Evolutionary conservation across 257 asterid genomes (phyloP).

Genomic region (Solanum acaule): DNA sequence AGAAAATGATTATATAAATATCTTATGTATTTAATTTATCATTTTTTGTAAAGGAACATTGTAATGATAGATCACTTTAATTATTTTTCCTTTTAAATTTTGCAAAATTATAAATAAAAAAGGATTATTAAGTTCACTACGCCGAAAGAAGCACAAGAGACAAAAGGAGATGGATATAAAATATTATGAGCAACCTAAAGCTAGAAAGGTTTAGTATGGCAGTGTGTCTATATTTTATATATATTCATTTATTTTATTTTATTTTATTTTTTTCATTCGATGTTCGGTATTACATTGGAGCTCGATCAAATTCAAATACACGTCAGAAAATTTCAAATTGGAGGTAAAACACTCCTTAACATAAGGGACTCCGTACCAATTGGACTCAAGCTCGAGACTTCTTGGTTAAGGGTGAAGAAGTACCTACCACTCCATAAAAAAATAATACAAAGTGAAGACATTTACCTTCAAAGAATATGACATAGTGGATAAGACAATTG

Average conservation of each 20-base stretch:
- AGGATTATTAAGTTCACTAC: not conserved
- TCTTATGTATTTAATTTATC: not conserved
- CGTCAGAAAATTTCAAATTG: accelerated
- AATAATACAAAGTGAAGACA: not conserved
- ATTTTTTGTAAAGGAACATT: not conserved
- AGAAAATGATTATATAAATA: not conserved
- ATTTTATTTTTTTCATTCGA: no score
- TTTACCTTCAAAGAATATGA: not conserved
- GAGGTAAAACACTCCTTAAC: not conserved
- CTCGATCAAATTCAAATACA: no score
- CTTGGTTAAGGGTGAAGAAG: no score
- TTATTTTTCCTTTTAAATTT: not conserved
- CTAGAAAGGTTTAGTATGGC: not conserved
- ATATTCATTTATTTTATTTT: not conserved
- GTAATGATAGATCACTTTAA: not conserved
- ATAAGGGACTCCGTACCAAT: not conserved
- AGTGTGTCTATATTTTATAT: not conserved
- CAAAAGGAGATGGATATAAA: not conserved
- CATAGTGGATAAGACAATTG: not conserved
- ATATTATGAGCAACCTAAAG: not conserved
- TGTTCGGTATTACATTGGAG: accelerated
- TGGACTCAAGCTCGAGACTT: not conserved
- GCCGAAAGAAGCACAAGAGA: not conserved
- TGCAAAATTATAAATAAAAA: not conserved
- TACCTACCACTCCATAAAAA: no score